Base-by-base conservation (phyloP, 495 filamentous ascomycete genomes). In the Podospora bellae-mahoneyi region DNA sequence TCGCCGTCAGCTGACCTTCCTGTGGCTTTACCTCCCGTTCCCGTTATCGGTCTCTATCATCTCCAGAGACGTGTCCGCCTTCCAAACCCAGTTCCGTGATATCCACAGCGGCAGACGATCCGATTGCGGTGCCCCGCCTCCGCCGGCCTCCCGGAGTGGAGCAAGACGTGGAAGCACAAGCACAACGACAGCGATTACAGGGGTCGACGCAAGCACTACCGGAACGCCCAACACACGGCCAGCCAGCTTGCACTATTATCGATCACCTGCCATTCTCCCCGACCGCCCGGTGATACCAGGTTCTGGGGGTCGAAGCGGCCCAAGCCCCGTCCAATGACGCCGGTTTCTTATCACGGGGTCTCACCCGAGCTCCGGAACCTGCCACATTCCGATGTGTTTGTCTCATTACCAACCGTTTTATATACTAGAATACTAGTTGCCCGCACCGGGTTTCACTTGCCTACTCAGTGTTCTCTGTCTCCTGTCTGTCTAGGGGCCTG, bases 41-140 rank as follows among this genome's bases (percentile, higher is more conserved):
- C 39, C 39, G 39, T 48, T 48, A 48, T 48, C 13, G 39, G 13
- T 23, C 23, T 23, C 23, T 48, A 48, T 48, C 39, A 48, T 48
- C 7, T 48, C 39, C 6, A 48, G 23, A 48, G 39, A 61, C 66
- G 60, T 63, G 60, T 63, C 34, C 61, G 32, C 32, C 61, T 60
- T 19, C 32, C 56, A 65, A 44, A 57, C 56, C 44, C 69, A 64
- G 26, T 55, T 65, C 53, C 60, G 64, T 55, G 65, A 70, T 32
- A 55, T 69, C 60, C 60, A 69, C 61, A 39, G 65, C 70, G 72
- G 72, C 26, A 70, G 64, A 57, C 70, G 70, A 72, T 73, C 71
- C 73, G 73, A 69, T 71, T 75, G 73, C 56, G 60, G 65, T 70
- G 61, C 71, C 68, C 68, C 71, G 69, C 73, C 65, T 57, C 63